Evolutionary conservation across 2,329 filamentous ascomycete genomes (phyloP), one percentile per base, ranked within the genome.

Genomic region (Purpureocillium lavendulum): DNA sequence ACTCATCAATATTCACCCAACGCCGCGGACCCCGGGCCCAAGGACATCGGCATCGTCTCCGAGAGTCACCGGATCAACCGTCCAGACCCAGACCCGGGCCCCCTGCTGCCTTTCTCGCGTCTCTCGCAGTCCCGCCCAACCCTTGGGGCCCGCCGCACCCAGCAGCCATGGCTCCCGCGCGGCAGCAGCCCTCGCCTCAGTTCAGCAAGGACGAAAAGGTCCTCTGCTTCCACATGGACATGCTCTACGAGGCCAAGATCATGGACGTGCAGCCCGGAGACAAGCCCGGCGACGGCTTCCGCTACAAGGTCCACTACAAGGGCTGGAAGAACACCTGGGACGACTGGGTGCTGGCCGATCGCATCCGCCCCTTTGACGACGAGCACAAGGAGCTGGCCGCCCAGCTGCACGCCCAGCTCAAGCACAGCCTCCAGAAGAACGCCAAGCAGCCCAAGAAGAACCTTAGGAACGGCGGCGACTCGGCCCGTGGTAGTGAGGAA

Each of bases 241-340:
- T 97, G 65, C 79, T 98, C 38, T 98, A 98, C 59, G 92, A 98
- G 64, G 92, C 92, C 49, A 97, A 97, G 66, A 82, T 98, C 38
- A 77, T 94, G 48, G 89, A 96, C 48, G 73, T 86, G 26, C 79
- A 60, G 70, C 73, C 54, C 33, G 82, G 82, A 55, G 82, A 84
- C 62, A 81, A 80, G 59, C 82, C 66, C 15, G 82, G 64, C 32
- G 67, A 82, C 45, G 79, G 83, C 28, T 88, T 80, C 57, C 80
- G 87, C 59, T 98, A 94, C 68, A 85, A 86, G 57, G 85, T 98
- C 40, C 92, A 98, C 65, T 98, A 98, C 70, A 97, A 97, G 65
- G 92, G 92, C 56, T 98, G 92, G 92, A 98, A 98, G 72, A 89
- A 90, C 62, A 96, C 88, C 74, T 98, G 92, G 92, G 92, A 98